Evolutionary conservation across 441 rosid genomes (phyloP).

Genomic region (Theobroma grandiflorum): DNA sequence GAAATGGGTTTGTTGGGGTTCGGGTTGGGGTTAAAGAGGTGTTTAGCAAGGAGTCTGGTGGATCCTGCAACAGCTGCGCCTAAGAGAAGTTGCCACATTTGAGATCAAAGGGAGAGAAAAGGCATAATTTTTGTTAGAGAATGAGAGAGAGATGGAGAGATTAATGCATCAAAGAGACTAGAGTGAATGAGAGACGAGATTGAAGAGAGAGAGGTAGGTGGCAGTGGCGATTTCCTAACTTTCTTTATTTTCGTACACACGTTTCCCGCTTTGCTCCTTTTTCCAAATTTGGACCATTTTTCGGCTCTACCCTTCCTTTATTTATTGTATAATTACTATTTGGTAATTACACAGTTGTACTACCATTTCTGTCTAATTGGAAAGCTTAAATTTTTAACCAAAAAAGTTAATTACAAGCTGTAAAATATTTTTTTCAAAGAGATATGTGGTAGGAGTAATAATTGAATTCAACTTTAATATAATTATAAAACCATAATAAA

Average conservation of each 20-base stretch:
- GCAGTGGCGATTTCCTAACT: not conserved
- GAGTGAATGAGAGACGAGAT: conserved; percentile 18
- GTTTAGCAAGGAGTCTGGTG: conserved; percentile 70
- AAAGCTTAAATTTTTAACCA: not conserved
- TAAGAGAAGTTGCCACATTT: conserved; percentile 79
- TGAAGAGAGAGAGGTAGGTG: conserved; percentile 21
- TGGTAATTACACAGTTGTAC: too few relatives aligned
- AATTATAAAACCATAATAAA: too few relatives aligned
- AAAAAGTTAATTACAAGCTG: not conserved
- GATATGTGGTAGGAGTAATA: too few relatives aligned
- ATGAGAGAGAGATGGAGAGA: not conserved
- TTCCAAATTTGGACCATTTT: conserved; percentile 26
- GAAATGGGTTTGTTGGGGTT: conserved; percentile 39
- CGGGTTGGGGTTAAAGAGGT: conserved; percentile 43
- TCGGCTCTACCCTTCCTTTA: too few relatives aligned
- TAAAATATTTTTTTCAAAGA: not conserved
- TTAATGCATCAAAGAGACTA: not conserved
- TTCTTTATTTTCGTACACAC: conserved; percentile 39
- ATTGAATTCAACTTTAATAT: too few relatives aligned
- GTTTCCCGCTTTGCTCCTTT: conserved; percentile 68
- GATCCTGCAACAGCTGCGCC: conserved; percentile 90
- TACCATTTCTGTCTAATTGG: not conserved
- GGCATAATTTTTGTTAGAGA: conserved; percentile 8
- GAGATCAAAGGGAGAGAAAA: conserved; percentile 22
- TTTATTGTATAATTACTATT: not conserved